phyloP scores from a whole-genome alignment of 1,284 basidiomycete genomes.

The Pseudozyma flocculosa region DNA sequence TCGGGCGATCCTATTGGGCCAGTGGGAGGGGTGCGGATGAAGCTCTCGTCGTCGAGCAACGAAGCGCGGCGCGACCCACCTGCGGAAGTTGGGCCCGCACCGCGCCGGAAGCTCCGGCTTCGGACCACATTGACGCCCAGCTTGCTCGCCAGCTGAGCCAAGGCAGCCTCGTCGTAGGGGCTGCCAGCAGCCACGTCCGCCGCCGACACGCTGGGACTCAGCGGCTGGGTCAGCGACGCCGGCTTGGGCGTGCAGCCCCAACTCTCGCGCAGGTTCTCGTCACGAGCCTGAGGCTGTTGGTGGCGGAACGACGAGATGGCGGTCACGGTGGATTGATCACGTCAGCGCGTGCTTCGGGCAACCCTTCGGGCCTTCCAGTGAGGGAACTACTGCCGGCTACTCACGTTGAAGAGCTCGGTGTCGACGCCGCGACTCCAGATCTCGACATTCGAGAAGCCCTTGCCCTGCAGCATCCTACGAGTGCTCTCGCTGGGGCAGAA shows the following conservation, averaged over 20 bases:
- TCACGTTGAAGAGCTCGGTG: slow-evolving; percentile 23
- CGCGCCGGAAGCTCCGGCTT: neutral
- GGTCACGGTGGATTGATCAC: no score
- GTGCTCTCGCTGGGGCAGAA: slow-evolving; percentile 65
- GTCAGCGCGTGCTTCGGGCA: no score
- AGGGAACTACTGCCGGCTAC: no score
- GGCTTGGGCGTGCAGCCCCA: slow-evolving; percentile 60
- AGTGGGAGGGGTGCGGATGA: slow-evolving; percentile 59
- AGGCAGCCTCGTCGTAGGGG: slow-evolving; percentile 21
- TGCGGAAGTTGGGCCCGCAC: neutral
- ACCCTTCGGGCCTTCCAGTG: no score
- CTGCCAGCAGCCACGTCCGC: slow-evolving; percentile 22
- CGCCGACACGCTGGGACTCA: slow-evolving; percentile 38
- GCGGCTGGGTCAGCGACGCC: slow-evolving; percentile 48
- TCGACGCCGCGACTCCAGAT: slow-evolving; percentile 62
- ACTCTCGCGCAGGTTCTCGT: slow-evolving; percentile 58
- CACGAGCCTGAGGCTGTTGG: slow-evolving; percentile 59
- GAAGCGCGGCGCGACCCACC: neutral
- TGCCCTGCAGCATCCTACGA: slow-evolving; percentile 60
- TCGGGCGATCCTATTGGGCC: slow-evolving; percentile 41
- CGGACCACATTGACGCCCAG: slow-evolving; percentile 27
- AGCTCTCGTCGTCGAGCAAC: slow-evolving; percentile 37
- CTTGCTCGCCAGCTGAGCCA: slow-evolving; percentile 34
- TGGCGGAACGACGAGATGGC: no score
- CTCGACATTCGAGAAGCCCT: slow-evolving; percentile 62